Evolutionary conservation across 495 filamentous ascomycete species (phyloP).

Genomic region (Neurospora sp.): DNA sequence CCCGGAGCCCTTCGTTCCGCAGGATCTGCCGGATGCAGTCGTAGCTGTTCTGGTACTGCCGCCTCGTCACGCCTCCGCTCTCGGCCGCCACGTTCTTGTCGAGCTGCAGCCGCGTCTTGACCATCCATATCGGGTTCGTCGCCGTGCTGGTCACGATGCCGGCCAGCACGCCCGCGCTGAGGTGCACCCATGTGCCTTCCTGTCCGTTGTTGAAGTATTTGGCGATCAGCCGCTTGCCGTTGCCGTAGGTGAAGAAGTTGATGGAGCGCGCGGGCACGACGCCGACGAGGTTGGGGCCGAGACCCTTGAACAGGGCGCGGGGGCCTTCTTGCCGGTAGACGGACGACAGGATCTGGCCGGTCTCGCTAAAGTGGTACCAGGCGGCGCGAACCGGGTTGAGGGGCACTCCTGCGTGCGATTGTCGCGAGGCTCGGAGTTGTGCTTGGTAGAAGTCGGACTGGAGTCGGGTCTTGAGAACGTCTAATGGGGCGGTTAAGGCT

Average conservation of each 20-base stretch:
- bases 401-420: conserved; percentile 23
- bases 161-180: conserved; percentile 59
- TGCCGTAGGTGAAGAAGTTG: conserved; percentile 84
- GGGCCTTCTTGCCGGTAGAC: conserved; percentile 72
- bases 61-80: conserved; percentile 35
- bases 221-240: conserved; percentile 68
- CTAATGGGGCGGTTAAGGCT: conserved; percentile 75
- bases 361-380: conserved; percentile 60
- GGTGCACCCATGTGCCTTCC: conserved; percentile 62
- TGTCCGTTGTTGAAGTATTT: conserved; percentile 53
- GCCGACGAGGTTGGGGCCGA: conserved; percentile 78
- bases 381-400: conserved; percentile 38
- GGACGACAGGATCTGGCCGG: conserved; percentile 65
- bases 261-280: conserved; percentile 79
- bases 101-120: conserved; percentile 83
- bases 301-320: conserved; percentile 78
- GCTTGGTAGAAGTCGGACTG: conserved; percentile 87
- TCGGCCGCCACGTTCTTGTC: conserved; percentile 54
- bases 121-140: conserved; percentile 88
- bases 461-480: conserved; percentile 82
- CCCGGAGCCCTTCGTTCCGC: conserved; percentile 62
- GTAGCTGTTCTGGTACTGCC: conserved; percentile 70
- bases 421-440: conserved; percentile 42
- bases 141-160: conserved; percentile 74
- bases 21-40: conserved; percentile 73